Conservation (phyloP, 2,329 filamentous ascomycete species). For the Hypomyces perniciosus region DNA sequence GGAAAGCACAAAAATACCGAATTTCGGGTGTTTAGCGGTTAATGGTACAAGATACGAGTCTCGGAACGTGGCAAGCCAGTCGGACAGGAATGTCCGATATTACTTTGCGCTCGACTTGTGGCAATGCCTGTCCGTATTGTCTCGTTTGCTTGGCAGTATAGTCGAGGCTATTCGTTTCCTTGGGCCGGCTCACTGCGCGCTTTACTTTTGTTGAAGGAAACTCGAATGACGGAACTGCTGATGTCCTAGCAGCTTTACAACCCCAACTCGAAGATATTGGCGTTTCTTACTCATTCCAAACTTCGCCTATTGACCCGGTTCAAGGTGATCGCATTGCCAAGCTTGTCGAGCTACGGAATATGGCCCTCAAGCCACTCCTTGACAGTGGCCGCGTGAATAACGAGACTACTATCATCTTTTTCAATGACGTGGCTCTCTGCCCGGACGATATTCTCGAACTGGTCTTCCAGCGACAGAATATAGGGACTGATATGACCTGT, state of each 20-base stretch:
- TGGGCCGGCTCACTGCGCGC: slow-evolving; percentile 40
- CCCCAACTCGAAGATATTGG: slow-evolving; percentile 33
- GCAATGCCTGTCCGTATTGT: slow-evolving; percentile 36
- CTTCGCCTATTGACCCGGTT: slow-evolving; percentile 38
- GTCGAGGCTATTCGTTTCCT: slow-evolving; percentile 43
- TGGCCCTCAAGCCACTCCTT: slow-evolving; percentile 43
- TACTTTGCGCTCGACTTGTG: slow-evolving; percentile 49
- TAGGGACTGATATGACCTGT: slow-evolving; percentile 50
- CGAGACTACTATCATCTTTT: slow-evolving; percentile 42
- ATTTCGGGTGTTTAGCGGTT: too few species aligned
- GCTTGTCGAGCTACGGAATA: slow-evolving; percentile 47
- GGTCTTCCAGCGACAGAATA: slow-evolving; percentile 38
- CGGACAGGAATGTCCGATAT: slow-evolving; percentile 23
- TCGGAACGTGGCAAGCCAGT: too few species aligned
- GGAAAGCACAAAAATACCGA: too few species aligned
- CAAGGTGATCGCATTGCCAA: slow-evolving; percentile 38
- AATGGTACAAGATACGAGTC: too few species aligned
- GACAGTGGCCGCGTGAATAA: slow-evolving; percentile 21
- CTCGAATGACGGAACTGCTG: slow-evolving; percentile 45
- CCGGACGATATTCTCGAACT: slow-evolving; percentile 53
- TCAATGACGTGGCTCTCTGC: slow-evolving; percentile 50
- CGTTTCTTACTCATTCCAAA: slow-evolving; percentile 35
- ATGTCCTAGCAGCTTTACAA: slow-evolving; percentile 38
- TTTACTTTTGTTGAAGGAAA: slow-evolving; percentile 49
- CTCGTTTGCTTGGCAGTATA: slow-evolving; percentile 40